phyloP scores from a whole-genome alignment of 352 stramenopile genomes.

The Aphanomyces stellatus region DNA sequence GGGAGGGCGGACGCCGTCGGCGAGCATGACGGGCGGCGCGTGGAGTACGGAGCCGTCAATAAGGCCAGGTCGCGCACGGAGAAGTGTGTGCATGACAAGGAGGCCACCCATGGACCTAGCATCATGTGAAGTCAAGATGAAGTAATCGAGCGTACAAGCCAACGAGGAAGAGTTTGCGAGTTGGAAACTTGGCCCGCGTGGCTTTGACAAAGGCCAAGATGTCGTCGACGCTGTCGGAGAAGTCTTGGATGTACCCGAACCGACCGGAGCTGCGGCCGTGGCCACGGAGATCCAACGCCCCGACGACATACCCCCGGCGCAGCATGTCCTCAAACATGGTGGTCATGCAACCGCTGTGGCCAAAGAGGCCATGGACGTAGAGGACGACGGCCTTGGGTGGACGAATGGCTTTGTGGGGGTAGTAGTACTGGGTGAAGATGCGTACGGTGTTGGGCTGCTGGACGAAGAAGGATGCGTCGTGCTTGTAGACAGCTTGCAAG shows the following conservation, averaged over 20 bases:
- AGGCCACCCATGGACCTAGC: slow-evolving; percentile 56
- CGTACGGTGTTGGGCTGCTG: neutral
- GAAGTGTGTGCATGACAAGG: slow-evolving; percentile 49
- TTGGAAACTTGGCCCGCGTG: slow-evolving; percentile 51
- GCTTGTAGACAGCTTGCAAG: slow-evolving; percentile 2
- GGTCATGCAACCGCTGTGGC: slow-evolving; percentile 62
- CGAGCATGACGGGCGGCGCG: slow-evolving; percentile 62
- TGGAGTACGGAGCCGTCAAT: slow-evolving; percentile 67
- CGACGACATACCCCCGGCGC: slow-evolving; percentile 51
- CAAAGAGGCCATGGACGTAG: slow-evolving; percentile 64
- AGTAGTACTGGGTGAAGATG: slow-evolving; percentile 18
- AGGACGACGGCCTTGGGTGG: slow-evolving; percentile 46
- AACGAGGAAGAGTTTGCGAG: slow-evolving; percentile 61
- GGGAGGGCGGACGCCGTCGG: slow-evolving; percentile 42
- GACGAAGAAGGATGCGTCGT: neutral
- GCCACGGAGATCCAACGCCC: slow-evolving; percentile 57
- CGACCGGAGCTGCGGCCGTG: slow-evolving; percentile 64
- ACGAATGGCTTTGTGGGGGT: neutral
- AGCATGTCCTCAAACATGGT: slow-evolving; percentile 66
- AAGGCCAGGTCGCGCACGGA: slow-evolving; percentile 33
- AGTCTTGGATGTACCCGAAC: slow-evolving; percentile 65
- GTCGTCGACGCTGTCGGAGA: slow-evolving; percentile 47
- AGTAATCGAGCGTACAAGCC: slow-evolving; percentile 32
- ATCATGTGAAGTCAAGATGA: neutral
- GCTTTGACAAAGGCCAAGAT: slow-evolving; percentile 56